Evolutionary conservation across 140 eudicot species (phyloP).

Genomic region (Erigeron philadelphicus): DNA sequence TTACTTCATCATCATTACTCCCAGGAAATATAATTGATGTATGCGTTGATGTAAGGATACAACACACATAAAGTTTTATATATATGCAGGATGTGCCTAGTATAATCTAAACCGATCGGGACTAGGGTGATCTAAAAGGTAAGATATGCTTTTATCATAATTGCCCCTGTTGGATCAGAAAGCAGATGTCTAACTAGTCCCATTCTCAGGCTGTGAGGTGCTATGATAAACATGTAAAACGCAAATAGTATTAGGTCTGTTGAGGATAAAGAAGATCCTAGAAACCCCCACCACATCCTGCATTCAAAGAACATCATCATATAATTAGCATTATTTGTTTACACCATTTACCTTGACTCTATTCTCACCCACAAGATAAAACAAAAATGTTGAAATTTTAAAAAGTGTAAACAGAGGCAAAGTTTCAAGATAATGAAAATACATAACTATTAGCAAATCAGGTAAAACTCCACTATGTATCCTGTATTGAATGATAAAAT

Average conservation of each 20-base stretch:
- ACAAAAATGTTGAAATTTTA: background rate
- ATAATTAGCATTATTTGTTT: constrained; percentile 6
- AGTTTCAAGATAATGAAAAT: background rate
- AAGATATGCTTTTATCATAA: constrained; percentile 75
- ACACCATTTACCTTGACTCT: background rate
- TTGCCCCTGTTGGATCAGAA: constrained; percentile 90
- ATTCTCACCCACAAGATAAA: constrained; percentile 3
- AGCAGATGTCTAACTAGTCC: constrained; percentile 74
- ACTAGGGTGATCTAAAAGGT: constrained; percentile 32
- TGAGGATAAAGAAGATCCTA: constrained; percentile 81
- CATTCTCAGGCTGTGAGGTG: constrained; percentile 86
- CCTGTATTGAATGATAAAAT: background rate
- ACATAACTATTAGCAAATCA: background rate
- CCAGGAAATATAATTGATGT: constrained; percentile 17
- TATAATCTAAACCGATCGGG: constrained; percentile 22
- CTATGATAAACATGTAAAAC: constrained; percentile 83
- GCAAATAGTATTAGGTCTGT: constrained; percentile 73
- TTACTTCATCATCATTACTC: constrained; percentile 13
- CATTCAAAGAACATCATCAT: constrained; percentile 21
- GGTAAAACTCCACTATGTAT: background rate
- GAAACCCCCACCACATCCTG: constrained; percentile 99
- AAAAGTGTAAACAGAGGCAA: background rate
- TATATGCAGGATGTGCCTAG: constrained; percentile 30
- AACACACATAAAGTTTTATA: constrained; percentile 16
- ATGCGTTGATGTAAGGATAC: constrained; percentile 33